Evolutionary conservation across 2,329 filamentous ascomycete species (phyloP).

Genomic region (Alternaria dauci): DNA sequence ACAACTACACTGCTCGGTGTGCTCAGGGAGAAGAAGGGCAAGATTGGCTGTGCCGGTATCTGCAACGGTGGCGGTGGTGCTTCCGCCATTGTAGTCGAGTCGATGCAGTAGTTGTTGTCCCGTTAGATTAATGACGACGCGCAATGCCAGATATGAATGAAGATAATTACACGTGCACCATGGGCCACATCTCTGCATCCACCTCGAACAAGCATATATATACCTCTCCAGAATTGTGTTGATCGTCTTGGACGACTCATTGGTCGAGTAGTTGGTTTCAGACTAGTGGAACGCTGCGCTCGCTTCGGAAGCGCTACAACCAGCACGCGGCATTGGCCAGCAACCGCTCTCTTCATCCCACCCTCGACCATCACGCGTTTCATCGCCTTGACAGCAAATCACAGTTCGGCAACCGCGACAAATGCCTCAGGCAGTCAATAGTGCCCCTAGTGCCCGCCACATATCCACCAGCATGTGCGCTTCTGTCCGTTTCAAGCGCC

Average conservation of each 20-base stretch:
- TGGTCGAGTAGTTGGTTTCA: slow-evolving; percentile 21
- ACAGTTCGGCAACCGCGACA: slow-evolving; percentile 5
- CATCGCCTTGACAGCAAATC: slow-evolving; percentile 26
- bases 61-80: slow-evolving; percentile 98
- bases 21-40: slow-evolving; percentile 87
- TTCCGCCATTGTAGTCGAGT: slow-evolving; percentile 89
- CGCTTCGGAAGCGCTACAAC: slow-evolving; percentile 21
- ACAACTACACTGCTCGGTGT: slow-evolving; percentile 89
- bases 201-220: not conserved
- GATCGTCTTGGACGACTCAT: slow-evolving; percentile 5
- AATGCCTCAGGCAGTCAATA: slow-evolving; percentile 13
- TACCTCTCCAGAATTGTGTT: not conserved
- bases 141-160: slow-evolving; percentile 14
- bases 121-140: slow-evolving; percentile 10
- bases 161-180: not conserved
- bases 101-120: slow-evolving; percentile 42
- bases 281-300: slow-evolving; percentile 10
- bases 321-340: slow-evolving; percentile 16
- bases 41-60: slow-evolving; percentile 92
- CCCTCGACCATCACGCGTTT: slow-evolving; percentile 28
- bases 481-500: slow-evolving; percentile 37
- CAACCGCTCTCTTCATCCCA: slow-evolving; percentile 19
- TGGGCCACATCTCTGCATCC: not conserved
- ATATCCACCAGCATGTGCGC: slow-evolving; percentile 19
- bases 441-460: slow-evolving; percentile 20